Base-by-base conservation (phyloP, 139 green algal species). In the Haematococcus lacustris region DNA sequence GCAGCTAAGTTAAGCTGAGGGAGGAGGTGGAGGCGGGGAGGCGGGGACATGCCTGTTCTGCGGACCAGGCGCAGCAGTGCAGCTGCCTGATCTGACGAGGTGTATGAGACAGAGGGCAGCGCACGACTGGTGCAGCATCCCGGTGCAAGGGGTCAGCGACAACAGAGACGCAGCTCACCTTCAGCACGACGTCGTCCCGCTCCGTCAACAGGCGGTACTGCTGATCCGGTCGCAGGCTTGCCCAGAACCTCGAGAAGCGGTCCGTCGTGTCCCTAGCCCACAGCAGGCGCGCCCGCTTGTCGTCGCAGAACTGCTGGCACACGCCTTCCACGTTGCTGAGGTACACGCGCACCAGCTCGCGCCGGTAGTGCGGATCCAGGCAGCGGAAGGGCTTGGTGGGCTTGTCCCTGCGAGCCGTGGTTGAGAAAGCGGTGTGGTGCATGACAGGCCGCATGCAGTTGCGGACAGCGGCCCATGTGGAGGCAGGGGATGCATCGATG, bases 291-390 rank as follows among this genome's bases (percentile, higher is more conserved):
- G 88, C 84, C 0, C 89, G 81, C 70, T 88, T 88, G 74, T 98
- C 93, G 23, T 98, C 94, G 71, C 95, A 87, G 80, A 97, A 98
- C 21, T 91, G 81, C 5, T 93, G 86, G 76, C 89, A 96, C 70
- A 98, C 93, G 43, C 88, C 88, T 85, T 98, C 94, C 73, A 98
- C 93, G 76, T 98, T 98, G 41, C 89, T 93, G 6, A 98, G 85
- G 81, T 98, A 98, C 73, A 98, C 94, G 0, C 94, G 90, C 74
- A 97, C 90, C 57, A 98, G 91, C 90, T 98, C 94, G 0, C 94
- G 85, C 23, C 94, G 78, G 87, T 98, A 98, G 82, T 97, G 91
- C 26, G 90, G 77, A 66, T 98, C 93, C 60, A 98, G 82, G 80
- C 94, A 98, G 33, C 88, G 80, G 79, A 98, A 98, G 4, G 94